phyloP scores from a whole-genome alignment of 1,139 yeast genomes.

The Yueomyces sp. region DNA sequence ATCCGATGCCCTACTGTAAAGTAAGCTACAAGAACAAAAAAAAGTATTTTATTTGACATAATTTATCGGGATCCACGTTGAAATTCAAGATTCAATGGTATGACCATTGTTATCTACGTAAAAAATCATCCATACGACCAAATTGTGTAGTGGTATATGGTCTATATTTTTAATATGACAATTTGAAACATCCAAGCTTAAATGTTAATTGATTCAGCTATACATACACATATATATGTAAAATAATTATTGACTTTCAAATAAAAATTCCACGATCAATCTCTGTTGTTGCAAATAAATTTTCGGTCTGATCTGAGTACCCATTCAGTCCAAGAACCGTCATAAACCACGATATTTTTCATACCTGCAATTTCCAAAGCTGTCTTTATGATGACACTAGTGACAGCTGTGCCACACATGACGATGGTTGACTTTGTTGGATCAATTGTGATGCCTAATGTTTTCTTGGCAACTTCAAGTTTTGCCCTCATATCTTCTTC shows the following conservation, averaged over 20 bases:
- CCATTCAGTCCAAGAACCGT: constrained; percentile 83
- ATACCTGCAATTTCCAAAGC: constrained; percentile 52
- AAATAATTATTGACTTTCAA: no score
- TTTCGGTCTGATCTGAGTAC: constrained; percentile 26
- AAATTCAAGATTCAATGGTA: no score
- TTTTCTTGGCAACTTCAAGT: constrained; percentile 11
- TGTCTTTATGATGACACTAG: constrained; percentile 72
- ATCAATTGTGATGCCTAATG: constrained; percentile 23
- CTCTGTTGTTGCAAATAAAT: constrained; percentile 22
- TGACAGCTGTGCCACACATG: constrained; percentile 93
- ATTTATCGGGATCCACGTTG: no score
- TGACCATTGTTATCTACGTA: no score
- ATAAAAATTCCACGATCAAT: constrained; percentile 2
- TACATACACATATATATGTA: neutral
- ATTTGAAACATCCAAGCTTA: no score
- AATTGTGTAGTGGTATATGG: no score
- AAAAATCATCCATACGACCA: no score
- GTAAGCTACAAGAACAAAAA: no score
- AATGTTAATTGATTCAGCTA: no score
- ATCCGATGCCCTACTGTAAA: no score
- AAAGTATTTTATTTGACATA: no score
- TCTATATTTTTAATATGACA: no score
- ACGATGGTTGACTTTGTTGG: constrained; percentile 53
- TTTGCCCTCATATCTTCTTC: constrained; percentile 9
- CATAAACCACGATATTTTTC: constrained; percentile 55